A percentile compares a stretch with the other conserved stretches of the same genome.
Conservation (phyloP, 2,329 filamentous ascomycete species). For the Sporothrix brasiliensis region DNA sequence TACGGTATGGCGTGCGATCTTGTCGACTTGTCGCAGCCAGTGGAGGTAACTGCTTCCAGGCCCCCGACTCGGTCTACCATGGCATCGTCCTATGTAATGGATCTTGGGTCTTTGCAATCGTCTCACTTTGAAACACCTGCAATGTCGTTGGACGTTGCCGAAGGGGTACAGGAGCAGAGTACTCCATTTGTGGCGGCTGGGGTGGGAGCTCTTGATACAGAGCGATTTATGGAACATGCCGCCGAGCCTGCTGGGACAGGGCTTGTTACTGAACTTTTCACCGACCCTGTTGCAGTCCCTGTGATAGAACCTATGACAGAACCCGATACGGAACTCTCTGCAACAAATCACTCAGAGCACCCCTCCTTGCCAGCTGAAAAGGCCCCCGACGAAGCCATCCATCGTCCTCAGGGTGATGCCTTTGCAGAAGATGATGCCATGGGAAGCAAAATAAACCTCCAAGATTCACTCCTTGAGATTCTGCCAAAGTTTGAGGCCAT, state of each 20-base stretch:
- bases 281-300: background rate
- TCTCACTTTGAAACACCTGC: background rate
- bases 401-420: background rate
- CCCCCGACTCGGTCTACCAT: background rate
- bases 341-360: background rate
- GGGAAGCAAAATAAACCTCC: background rate
- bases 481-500: constrained; percentile 27
- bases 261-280: background rate
- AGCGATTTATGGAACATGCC: background rate
- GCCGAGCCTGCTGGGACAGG: background rate
- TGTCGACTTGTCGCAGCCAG: constrained; percentile 32
- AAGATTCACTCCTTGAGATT: constrained; percentile 11
- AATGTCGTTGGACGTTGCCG: background rate
- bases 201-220: background rate
- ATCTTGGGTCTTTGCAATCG: constrained; percentile 30
- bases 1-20: constrained; percentile 25
- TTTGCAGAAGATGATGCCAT: background rate
- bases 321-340: background rate
- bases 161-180: background rate
- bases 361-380: background rate
- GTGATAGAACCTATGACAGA: background rate
- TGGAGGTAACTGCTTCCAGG: background rate
- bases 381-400: background rate
- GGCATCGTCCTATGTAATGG: constrained; percentile 32
- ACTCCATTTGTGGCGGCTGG: background rate